phyloP scores from a whole-genome alignment of 306 rosid genomes.

The Acmispon strigosus region DNA sequence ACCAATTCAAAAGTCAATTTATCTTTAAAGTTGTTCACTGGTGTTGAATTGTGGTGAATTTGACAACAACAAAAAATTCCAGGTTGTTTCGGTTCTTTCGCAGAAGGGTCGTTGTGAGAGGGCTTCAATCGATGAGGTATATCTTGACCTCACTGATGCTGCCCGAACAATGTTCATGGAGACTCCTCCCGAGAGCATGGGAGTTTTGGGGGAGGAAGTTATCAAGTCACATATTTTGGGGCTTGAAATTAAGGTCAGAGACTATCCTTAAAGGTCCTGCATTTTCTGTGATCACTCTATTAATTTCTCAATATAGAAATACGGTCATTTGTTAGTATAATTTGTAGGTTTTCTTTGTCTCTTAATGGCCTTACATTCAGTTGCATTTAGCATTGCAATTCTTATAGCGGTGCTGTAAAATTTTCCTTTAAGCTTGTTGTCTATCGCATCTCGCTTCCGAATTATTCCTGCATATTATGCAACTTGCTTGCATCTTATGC shows the following conservation, averaged over 20 bases:
- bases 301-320: not conserved
- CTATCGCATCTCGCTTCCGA: no score
- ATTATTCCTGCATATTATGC: no score
- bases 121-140: constrained; percentile 96
- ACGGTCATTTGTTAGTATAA: not conserved
- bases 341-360: not conserved
- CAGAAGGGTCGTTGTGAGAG: constrained; percentile 89
- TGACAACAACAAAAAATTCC: not conserved
- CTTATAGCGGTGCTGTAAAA: no score
- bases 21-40: not conserved
- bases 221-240: constrained; percentile 86
- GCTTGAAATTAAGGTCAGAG: constrained; percentile 51
- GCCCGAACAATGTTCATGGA: constrained; percentile 70
- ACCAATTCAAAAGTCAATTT: not conserved
- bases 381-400: no score
- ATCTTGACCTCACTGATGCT: constrained; percentile 87
- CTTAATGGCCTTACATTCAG: no score
- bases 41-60: not conserved
- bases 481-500: no score
- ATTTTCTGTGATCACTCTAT: not conserved
- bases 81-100: constrained; percentile 83
- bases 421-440: no score
- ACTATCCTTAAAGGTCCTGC: constrained; percentile 11
- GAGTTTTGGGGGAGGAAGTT: constrained; percentile 52
- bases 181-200: constrained; percentile 59